phyloP scores from a whole-genome alignment of 208 protist species.

The Trypanosoma rangeli region DNA sequence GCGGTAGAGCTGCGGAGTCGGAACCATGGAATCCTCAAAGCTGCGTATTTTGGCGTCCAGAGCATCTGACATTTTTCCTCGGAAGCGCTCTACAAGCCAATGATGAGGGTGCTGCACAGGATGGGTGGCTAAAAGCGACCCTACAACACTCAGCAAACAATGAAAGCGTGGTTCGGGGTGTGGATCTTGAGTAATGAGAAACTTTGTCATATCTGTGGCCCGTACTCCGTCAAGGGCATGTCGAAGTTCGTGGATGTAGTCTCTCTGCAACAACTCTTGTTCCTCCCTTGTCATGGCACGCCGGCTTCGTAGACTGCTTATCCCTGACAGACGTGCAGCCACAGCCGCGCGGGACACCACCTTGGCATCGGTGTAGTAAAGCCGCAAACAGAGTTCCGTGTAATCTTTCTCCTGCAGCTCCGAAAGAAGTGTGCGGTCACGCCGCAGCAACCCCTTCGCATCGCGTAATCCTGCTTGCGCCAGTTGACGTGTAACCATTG shows the following conservation, averaged over 20 bases:
- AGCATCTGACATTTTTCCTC: slow-evolving; percentile 40
- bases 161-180: slow-evolving; percentile 11
- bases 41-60: slow-evolving; percentile 51
- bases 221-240: slow-evolving; percentile 41
- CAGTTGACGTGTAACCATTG: slow-evolving; percentile 15
- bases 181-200: slow-evolving; percentile 24
- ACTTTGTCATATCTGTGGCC: slow-evolving; percentile 35
- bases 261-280: slow-evolving; percentile 4
- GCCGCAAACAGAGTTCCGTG: slow-evolving; percentile 19
- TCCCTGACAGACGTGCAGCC: slow-evolving; percentile 31
- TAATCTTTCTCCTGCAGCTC: slow-evolving; percentile 22
- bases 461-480: slow-evolving; percentile 18
- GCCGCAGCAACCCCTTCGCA: slow-evolving; percentile 16
- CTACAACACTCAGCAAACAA: slow-evolving; percentile 45
- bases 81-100: slow-evolving; percentile 60
- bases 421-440: slow-evolving; percentile 4
- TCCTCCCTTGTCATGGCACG: slow-evolving; percentile 13
- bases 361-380: slow-evolving; percentile 24
- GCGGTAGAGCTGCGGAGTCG: slow-evolving; percentile 30
- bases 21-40: slow-evolving; percentile 41
- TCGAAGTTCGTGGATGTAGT: slow-evolving; percentile 27
- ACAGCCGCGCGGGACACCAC: slow-evolving; percentile 24
- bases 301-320: slow-evolving; percentile 23
- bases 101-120: slow-evolving; percentile 29
- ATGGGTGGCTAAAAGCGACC: slow-evolving; percentile 48